Conservation (phyloP, 768 basidiomycete species). For the Cubamyces sp. region DNA sequence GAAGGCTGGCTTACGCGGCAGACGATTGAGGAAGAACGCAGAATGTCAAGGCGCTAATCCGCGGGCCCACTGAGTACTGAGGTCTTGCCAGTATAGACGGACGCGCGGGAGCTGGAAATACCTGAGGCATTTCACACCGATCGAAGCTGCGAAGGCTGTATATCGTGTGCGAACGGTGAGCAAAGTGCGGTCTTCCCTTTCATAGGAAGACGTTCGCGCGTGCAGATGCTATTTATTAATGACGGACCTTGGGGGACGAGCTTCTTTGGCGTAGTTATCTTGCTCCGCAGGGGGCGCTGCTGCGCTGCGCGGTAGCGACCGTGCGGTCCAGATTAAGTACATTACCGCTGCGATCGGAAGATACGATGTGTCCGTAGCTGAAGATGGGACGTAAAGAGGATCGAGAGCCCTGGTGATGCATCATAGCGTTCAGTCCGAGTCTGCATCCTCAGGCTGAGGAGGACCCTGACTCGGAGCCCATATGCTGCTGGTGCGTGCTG, state of each 20-base stretch:
- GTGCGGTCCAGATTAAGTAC: background rate
- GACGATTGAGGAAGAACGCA: too few species aligned
- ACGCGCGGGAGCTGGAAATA: background rate
- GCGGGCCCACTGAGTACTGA: too few species aligned
- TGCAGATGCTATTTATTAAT: background rate
- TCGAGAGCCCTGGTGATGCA: too few species aligned
- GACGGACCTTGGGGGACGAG: background rate
- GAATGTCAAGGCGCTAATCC: too few species aligned
- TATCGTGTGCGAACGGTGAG: conserved; percentile 1
- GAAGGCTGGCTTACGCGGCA: too few species aligned
- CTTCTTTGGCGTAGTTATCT: background rate
- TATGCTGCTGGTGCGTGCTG: too few species aligned
- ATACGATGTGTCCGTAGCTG: background rate
- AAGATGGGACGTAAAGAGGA: too few species aligned
- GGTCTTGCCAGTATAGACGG: too few species aligned
- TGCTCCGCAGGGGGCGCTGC: background rate
- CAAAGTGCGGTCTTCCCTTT: conserved; percentile 2
- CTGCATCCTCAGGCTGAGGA: too few species aligned
- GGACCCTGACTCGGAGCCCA: too few species aligned
- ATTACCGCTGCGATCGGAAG: background rate
- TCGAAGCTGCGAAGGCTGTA: background rate
- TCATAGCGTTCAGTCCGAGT: too few species aligned
- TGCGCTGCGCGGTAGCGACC: background rate
- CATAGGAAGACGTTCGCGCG: background rate
- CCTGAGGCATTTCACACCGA: background rate